These are phyloP conservation scores for Xylaria sp. DNA, from an alignment of 2,329 filamentous ascomycete genomes.

Conservation along the genomic window DNA sequence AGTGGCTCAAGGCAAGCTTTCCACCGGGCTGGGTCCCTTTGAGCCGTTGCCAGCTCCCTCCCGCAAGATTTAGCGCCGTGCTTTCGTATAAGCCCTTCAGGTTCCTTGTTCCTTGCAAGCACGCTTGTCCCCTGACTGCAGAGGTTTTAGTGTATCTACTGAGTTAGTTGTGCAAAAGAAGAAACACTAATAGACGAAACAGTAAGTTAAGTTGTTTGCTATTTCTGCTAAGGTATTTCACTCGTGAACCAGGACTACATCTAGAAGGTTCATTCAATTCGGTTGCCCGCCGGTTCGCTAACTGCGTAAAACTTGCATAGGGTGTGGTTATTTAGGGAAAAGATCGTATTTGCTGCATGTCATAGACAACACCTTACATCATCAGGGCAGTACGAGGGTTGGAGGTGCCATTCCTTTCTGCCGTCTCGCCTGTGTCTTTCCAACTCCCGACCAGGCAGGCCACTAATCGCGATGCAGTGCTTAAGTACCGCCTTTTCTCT, in stretches of 20 bases:
- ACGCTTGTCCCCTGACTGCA: constrained; percentile 13
- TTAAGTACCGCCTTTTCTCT: background rate
- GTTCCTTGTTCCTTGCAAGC: constrained; percentile 23
- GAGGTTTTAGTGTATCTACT: too few species aligned
- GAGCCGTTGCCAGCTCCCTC: constrained; percentile 15
- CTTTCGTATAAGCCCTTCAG: background rate
- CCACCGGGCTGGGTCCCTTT: background rate
- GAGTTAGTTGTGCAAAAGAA: too few species aligned
- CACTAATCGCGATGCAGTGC: background rate
- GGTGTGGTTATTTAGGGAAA: background rate
- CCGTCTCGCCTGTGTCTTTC: constrained; percentile 27
- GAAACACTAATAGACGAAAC: too few species aligned
- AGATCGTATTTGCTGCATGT: constrained; percentile 6
- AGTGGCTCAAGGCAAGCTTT: constrained; percentile 3
- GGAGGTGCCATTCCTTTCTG: constrained; percentile 7
- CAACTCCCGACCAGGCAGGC: constrained; percentile 5
- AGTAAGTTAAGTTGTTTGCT: background rate
- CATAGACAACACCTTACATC: constrained; percentile 22
- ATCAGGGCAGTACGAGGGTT: constrained; percentile 30
- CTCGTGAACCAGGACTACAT: background rate
- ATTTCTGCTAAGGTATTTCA: background rate
- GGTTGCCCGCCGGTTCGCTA: background rate
- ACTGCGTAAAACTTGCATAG: background rate
- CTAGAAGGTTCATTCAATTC: background rate
- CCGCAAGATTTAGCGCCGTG: background rate